Evolutionary conservation across 2,329 filamentous ascomycete genomes (phyloP), one percentile per base, ranked within the genome.

Genomic region (Pochonia chlamydosporia): DNA sequence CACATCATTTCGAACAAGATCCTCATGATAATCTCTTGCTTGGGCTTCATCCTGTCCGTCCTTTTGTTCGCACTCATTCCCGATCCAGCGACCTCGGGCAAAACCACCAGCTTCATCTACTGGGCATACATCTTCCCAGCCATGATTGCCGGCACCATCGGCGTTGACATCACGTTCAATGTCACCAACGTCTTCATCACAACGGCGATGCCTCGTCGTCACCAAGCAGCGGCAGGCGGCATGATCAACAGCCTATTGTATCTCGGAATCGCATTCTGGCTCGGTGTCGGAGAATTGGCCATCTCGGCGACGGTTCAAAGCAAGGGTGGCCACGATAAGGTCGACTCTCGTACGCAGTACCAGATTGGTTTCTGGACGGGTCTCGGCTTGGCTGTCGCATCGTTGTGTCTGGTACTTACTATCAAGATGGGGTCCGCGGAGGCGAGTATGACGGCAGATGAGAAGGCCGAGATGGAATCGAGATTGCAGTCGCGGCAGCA

Each of bases 101-200:
- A 54, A 20, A 61, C 60, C 9, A 59, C 54, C 13, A 49, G 45
- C 39, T 62, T 58, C 47, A 52, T 64, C 26, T 85, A 86, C 70
- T 92, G 87, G 87, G 78, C 82, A 0, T 90, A 78, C 57, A 73
- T 88, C 20, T 89, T 91, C 58, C 84, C 86, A 0, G 69, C 79
- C 46, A 85, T 85, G 82, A 62, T 85, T 3, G 79, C 81, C 52
- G 76, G 75, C 11, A 91, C 87, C 0, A 71, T 90, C 28, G 85
- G 84, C 16, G 81, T 90, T 49, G 87, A 92, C 58, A 81, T 90
- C 46, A 81, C 81, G 6, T 90, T 84, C 66, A 89, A 85, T 58
- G 77, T 90, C 1, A 79, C 82, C 16, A 90, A 86, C 57, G 78
- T 91, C 49, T 91, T 87, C 64, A 85, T 89, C 61, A 89, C 85